These are phyloP conservation scores for Erysimum cheiranthoides DNA, from an alignment of 345 rosid species.

Conservation along the genomic window DNA sequence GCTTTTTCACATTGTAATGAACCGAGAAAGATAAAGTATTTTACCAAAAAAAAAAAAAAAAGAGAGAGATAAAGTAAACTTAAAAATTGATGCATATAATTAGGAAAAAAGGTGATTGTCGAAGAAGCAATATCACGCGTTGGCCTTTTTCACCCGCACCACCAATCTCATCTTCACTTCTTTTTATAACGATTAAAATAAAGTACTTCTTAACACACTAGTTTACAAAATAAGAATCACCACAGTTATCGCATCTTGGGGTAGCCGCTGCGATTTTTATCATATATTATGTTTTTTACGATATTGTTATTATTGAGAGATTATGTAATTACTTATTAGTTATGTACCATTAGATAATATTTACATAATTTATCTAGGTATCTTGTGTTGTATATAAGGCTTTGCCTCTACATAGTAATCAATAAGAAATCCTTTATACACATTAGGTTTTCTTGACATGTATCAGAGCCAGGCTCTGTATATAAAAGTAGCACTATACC, in stretches of 20 bases:
- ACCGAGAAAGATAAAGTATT: constrained; percentile 35
- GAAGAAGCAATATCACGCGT: constrained; percentile 45
- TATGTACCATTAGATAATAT: no score
- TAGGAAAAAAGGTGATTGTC: constrained; percentile 42
- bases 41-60: no score
- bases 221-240: constrained; percentile 5
- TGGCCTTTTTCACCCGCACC: constrained; percentile 36
- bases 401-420: no score
- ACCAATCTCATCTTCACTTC: constrained; percentile 31
- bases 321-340: no score
- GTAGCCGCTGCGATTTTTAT: neutral
- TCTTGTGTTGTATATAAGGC: no score
- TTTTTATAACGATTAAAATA: constrained; percentile 16
- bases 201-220: neutral
- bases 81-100: constrained; percentile 42
- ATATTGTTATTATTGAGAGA: no score
- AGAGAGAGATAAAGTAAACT: constrained; percentile 41
- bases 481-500: neutral
- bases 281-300: neutral
- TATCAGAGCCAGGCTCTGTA: no score
- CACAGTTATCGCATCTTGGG: neutral
- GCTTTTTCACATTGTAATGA: constrained; percentile 38
- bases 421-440: no score
- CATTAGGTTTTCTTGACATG: no score
- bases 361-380: no score